Evolutionary conservation across 805 yeast species (phyloP), one percentile per base, ranked within the genome.

Genomic region (Kuraishia molischiana): DNA sequence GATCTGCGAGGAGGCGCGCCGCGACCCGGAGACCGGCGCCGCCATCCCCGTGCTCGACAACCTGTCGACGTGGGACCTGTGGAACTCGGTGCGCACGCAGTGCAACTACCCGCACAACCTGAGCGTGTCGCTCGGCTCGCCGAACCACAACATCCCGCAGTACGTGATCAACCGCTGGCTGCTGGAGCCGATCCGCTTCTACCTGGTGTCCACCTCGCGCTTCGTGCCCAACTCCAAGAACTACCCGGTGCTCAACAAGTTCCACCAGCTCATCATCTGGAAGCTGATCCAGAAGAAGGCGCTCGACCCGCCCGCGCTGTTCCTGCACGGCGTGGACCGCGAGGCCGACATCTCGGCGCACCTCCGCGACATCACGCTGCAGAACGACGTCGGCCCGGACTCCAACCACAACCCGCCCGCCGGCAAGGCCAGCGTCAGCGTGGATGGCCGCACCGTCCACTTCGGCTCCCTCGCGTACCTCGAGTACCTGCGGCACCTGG

Each of bases 91-190:
- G 3, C 59, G 86, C 19, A 61, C 66, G 4, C 58, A 70, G 28
- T 74, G 80, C 46, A 67, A 68, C 39, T 76, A 78, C 47, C 66
- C 77, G 35, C 43, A 56, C 2, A 67, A 74, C 18, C 56, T 81
- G 37, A 77, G 85, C n/a, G 77, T 86, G 38, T 84, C 85, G 4
- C 61, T 83, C 26, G 92, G 80, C 28, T 69, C 87, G 18, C 89
- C 95, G 24, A 77, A 77, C 40, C 64, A 65, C 28, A 63, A 63
- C 36, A 67, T 73, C 1, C 79, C 81, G 2, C 58, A 59, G 3
- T 51, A 52, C 38, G 74, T 78, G 2, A 48, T 74, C 3, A 64
- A 71, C 19, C 58, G 86, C 39, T 81, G 89, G 89, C 54, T 74
- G 39, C 62, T 79, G 19, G 89, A 81, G 53, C 86, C 86, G 0